phyloP scores from a whole-genome alignment of 192 early-diverging fungal species.

The Coemansia sp. region DNA sequence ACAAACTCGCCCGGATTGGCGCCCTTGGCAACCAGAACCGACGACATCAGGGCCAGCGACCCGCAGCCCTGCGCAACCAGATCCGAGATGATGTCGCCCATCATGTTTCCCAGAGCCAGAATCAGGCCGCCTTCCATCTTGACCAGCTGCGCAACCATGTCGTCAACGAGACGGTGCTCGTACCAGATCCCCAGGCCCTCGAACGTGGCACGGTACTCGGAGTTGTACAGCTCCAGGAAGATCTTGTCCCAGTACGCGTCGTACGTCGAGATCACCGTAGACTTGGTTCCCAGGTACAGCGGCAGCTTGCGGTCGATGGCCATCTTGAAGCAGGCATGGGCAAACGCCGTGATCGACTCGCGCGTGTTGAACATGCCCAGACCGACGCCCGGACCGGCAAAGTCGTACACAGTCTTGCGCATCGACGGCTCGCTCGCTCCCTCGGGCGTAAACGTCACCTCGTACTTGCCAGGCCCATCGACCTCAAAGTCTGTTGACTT shows the following conservation, averaged over 20 bases:
- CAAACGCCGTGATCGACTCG: conserved; percentile 91
- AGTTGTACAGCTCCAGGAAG: conserved; percentile 86
- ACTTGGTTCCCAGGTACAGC: conserved; percentile 95
- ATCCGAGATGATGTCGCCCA: conserved; percentile 95
- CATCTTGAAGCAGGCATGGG: conserved; percentile 92
- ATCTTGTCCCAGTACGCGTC: conserved; percentile 99
- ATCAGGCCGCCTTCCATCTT: conserved; percentile 94
- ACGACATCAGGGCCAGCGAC: conserved; percentile 94
- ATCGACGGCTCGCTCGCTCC: conserved; percentile 65
- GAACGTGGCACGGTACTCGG: conserved; percentile 79
- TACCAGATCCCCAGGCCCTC: conserved; percentile 91
- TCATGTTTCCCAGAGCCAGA: conserved; percentile 95
- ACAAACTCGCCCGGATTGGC: conserved; percentile 72
- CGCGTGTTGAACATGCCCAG: conserved; percentile 96
- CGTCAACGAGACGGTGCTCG: conserved; percentile 97
- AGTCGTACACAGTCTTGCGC: conserved; percentile 79
- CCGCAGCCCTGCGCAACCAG: conserved; percentile 97
- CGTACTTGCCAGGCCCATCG: conserved; percentile 84
- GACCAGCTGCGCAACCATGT: conserved; percentile 97
- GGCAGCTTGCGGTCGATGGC: conserved; percentile 88
- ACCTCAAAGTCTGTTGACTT: conserved; percentile 94
- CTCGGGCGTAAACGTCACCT: conserved; percentile 86
- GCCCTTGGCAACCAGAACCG: conserved; percentile 90
- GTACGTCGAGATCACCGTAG: conserved; percentile 95
- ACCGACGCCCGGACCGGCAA: conserved; percentile 82